phyloP scores from a whole-genome alignment of 345 rosid genomes.

The Geranium rotundifolium region DNA sequence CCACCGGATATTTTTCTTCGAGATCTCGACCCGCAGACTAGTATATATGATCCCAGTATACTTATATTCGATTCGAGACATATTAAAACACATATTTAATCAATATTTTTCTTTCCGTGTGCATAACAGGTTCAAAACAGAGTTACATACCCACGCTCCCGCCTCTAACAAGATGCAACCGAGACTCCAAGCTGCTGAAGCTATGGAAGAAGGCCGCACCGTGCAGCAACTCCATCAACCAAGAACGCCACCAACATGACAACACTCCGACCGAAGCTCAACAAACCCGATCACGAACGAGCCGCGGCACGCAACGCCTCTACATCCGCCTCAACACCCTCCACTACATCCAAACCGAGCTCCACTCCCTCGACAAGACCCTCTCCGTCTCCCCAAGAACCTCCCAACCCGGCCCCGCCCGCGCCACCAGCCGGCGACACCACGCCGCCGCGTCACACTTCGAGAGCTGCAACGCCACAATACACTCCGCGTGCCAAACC shows the following conservation, averaged over 20 bases:
- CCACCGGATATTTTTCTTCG: no score
- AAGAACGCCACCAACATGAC: constrained; percentile 19
- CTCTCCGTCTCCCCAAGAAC: constrained; percentile 56
- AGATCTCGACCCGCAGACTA: no score
- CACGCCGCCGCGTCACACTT: constrained; percentile 22
- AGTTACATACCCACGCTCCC: constrained; percentile 76
- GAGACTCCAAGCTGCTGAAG: constrained; percentile 49
- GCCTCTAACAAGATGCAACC: constrained; percentile 78
- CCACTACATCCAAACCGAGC: constrained; percentile 59
- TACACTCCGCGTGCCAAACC: constrained; percentile 30
- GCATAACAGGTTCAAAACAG: constrained; percentile 50
- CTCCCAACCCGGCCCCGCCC: constrained; percentile 33
- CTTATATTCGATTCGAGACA: no score
- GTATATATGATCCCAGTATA: no score
- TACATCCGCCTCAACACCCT: constrained; percentile 79
- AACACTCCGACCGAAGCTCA: constrained; percentile 26
- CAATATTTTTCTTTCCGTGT: no score
- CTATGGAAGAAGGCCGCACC: constrained; percentile 72
- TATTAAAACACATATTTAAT: no score
- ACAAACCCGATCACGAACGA: constrained; percentile 72
- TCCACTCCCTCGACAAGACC: constrained; percentile 72
- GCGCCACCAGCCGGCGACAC: constrained; percentile 12
- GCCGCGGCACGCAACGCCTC: constrained; percentile 88
- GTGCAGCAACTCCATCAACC: constrained; percentile 23
- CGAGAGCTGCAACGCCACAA: constrained; percentile 21